phyloP scores from a whole-genome alignment of 352 stramenopile genomes.

The Pythium utonaiense region DNA sequence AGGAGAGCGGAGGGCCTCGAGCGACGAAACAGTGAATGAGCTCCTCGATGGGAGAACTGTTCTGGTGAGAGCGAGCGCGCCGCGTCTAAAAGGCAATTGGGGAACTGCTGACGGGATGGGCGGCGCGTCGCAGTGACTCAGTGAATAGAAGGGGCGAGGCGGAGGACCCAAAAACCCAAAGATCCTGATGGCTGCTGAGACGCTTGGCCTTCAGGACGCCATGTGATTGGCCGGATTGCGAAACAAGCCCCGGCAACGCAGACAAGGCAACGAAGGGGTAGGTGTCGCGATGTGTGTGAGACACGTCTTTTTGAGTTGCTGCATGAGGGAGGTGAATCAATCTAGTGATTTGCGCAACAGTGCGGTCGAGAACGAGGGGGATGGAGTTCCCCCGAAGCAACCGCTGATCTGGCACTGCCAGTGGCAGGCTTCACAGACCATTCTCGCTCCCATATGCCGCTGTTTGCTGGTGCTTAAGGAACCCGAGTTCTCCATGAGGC shows the following conservation, averaged over 20 bases:
- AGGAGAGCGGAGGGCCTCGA: not conserved
- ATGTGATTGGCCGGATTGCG: constrained; percentile 13
- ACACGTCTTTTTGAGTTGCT: constrained; percentile 22
- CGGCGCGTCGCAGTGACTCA: constrained; percentile 18
- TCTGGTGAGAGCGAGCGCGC: not conserved
- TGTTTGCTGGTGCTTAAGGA: no score
- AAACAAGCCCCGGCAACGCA: constrained; percentile 16
- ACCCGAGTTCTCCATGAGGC: no score
- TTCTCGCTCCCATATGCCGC: no score
- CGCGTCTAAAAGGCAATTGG: not conserved
- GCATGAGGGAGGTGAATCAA: constrained; percentile 19
- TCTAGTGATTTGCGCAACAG: constrained; percentile 14
- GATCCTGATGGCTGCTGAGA: constrained; percentile 19
- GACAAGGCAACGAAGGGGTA: constrained; percentile 11
- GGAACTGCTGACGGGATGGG: constrained; percentile 4
- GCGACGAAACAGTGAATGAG: constrained; percentile 9
- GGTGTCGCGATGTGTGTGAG: constrained; percentile 12
- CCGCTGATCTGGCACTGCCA: no score
- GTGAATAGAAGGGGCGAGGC: not conserved
- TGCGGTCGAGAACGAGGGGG: constrained; percentile 6
- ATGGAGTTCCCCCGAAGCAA: no score
- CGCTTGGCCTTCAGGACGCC: not conserved
- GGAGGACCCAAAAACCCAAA: constrained; percentile 22
- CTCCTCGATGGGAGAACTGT: not conserved
- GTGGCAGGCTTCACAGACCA: no score